Evolutionary conservation across 768 basidiomycete species (phyloP).

Genomic region (Crepidotus variabilis): DNA sequence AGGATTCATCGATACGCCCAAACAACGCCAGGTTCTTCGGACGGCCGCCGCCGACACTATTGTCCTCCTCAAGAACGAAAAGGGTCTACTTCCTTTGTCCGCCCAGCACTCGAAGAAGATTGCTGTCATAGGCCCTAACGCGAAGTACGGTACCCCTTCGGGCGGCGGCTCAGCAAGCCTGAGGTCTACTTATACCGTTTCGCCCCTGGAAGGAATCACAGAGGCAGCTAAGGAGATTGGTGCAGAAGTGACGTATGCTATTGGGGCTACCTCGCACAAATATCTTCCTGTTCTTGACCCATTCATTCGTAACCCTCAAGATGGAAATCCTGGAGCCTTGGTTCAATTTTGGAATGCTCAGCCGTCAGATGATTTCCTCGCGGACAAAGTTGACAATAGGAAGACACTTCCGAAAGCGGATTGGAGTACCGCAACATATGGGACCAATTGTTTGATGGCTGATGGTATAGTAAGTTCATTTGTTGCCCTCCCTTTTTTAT

Average conservation of each 20-base stretch:
- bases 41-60: slow-evolving; percentile 50
- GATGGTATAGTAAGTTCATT: slow-evolving; percentile 36
- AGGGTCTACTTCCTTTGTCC: slow-evolving; percentile 46
- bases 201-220: slow-evolving; percentile 54
- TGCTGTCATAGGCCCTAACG: slow-evolving; percentile 63
- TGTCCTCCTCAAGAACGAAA: slow-evolving; percentile 60
- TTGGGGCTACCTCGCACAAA: slow-evolving; percentile 39
- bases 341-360: slow-evolving; percentile 45
- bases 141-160: slow-evolving; percentile 46
- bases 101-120: slow-evolving; percentile 32
- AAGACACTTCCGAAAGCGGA: slow-evolving; percentile 17
- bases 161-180: slow-evolving; percentile 60
- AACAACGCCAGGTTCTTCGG: slow-evolving; percentile 44
- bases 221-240: slow-evolving; percentile 36
- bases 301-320: slow-evolving; percentile 30
- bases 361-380: slow-evolving; percentile 33
- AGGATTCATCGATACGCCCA: slow-evolving; percentile 39
- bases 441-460: slow-evolving; percentile 33
- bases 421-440: slow-evolving; percentile 36
- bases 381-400: slow-evolving; percentile 19
- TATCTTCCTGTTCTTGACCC: slow-evolving; percentile 50
- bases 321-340: slow-evolving; percentile 34
- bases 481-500: not conserved
- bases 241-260: slow-evolving; percentile 44
- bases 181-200: slow-evolving; percentile 46